Evolutionary conservation across 2,329 filamentous ascomycete genomes (phyloP), one percentile per base, ranked within the genome.

Genomic region (Intubia oerlemansii): DNA sequence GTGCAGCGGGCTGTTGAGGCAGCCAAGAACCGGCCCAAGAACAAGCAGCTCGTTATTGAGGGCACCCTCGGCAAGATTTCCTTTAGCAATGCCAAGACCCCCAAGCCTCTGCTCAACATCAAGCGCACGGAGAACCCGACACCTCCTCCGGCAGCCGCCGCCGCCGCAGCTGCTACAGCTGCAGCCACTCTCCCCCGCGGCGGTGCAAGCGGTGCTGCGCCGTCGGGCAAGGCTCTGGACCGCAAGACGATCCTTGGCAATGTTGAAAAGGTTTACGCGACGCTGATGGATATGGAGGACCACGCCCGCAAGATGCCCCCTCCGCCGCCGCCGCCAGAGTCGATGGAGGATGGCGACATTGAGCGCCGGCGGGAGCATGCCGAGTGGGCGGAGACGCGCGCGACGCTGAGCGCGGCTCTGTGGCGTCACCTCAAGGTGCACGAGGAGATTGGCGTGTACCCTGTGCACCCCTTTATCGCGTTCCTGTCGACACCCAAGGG

Each of bases 21-120:
- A 1, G 88, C 88, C 29, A 98, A 95, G 56, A 80, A 82, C 34
- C 85, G 91, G 51, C 88, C 88, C 10, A 98, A 98, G 60, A 93
- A 91, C 46, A 91, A 90, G 44, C 84, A 93, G 48, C 62, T 98
- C 7, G 84, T 95, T 13, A 85, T 98, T 34, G 85, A 93, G 45
- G 88, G 88, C 16, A 93, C 82, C 44, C 55, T 98, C 28, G 88
- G 88, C 39, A 98, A 95, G 57, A 98, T 98, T 33, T 91, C 85
- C 0, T 98, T 95, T 55, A 93, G 85, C 59, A 98, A 98, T 44
- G 81, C 88, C 27, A 98, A 95, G 58, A 92, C 88, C 0, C 88
- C 88, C 0, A 88, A 91, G 50, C 82, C 85, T 11, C 59, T 95
- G 32, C 69, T 98, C 28, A 98, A 90, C 48, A 84, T 98, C 55